Evolutionary conservation across 73 alveolate species (phyloP).

Genomic region (Paramecium sonneborni): DNA sequence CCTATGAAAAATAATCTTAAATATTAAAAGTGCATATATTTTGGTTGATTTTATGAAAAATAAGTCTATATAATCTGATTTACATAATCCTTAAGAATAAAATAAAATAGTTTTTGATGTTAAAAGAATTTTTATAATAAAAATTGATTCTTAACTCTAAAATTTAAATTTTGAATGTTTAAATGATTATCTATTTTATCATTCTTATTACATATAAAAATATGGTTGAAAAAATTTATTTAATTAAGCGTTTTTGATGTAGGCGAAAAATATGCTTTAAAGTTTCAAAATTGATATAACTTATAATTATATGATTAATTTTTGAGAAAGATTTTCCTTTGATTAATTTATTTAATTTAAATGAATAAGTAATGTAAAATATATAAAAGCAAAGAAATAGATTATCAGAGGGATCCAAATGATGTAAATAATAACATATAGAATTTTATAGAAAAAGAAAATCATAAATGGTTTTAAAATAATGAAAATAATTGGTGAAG

Average conservation of each 20-base stretch:
- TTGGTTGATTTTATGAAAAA: no score
- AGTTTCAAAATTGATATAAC: not conserved
- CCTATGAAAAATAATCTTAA: no score
- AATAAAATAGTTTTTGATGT: no score
- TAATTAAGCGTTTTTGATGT: not conserved
- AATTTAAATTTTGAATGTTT: no score
- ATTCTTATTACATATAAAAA: no score
- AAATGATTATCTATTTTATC: no score
- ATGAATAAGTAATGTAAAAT: conserved; percentile 22
- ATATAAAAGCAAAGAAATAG: not conserved
- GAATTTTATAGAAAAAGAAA: conserved; percentile 22
- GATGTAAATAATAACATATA: not conserved
- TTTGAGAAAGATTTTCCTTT: not conserved
- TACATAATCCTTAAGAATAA: no score
- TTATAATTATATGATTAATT: not conserved
- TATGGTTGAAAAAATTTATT: no score
- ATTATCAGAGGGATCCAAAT: not conserved
- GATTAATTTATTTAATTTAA: not conserved
- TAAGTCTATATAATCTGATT: no score
- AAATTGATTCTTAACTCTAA: no score
- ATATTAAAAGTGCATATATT: no score
- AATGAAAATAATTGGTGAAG: conserved; percentile 48
- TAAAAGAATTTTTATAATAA: no score
- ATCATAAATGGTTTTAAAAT: conserved; percentile 54
- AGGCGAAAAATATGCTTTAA: not conserved